A percentile compares a stretch with the other conserved stretches of the same genome.
Evolutionary conservation across 2,329 filamentous ascomycete genomes (phyloP).

Genomic region (Lasiodiplodia hormozganensis): DNA sequence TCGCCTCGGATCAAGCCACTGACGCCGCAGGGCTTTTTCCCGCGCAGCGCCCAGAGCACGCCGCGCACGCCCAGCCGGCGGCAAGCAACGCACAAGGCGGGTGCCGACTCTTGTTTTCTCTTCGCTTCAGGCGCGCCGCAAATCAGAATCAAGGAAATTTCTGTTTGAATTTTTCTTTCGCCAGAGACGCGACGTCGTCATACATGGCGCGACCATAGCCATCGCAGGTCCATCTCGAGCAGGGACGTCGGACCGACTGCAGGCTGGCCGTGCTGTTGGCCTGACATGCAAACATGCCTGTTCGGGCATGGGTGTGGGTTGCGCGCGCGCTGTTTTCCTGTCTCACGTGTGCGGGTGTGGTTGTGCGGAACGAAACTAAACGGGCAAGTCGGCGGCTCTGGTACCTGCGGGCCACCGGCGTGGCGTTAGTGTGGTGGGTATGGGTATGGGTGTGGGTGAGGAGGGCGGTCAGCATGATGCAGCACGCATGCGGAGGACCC

Average conservation of each 20-base stretch:
- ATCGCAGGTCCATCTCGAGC: slow-evolving; percentile 5
- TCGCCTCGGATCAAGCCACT: slow-evolving; percentile 22
- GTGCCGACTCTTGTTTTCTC: slow-evolving; percentile 10
- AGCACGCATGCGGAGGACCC: slow-evolving; percentile 18
- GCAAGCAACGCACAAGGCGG: slow-evolving; percentile 8
- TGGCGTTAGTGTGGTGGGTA: neutral
- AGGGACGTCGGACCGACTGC: slow-evolving; percentile 18
- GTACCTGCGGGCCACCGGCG: neutral
- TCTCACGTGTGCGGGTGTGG: slow-evolving; percentile 9
- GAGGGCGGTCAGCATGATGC: slow-evolving; percentile 9
- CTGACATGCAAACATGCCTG: slow-evolving; percentile 19
- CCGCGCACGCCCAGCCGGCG: slow-evolving; percentile 7
- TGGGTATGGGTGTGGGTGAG: neutral
- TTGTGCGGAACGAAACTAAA: neutral
- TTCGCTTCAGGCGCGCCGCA: neutral
- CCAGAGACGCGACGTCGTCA: neutral
- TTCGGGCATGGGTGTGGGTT: neutral
- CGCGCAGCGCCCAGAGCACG: slow-evolving; percentile 4
- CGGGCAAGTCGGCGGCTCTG: slow-evolving; percentile 9
- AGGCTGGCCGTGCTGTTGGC: slow-evolving; percentile 12
- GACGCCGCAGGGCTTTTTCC: slow-evolving; percentile 4
- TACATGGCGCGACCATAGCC: slow-evolving; percentile 13
- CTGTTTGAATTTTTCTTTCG: neutral
- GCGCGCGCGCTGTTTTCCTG: slow-evolving; percentile 7
- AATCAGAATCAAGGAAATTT: slow-evolving; percentile 12